Evolutionary conservation across 73 alveolate genomes (phyloP).

Genomic region (Paramecium primaurelia): DNA sequence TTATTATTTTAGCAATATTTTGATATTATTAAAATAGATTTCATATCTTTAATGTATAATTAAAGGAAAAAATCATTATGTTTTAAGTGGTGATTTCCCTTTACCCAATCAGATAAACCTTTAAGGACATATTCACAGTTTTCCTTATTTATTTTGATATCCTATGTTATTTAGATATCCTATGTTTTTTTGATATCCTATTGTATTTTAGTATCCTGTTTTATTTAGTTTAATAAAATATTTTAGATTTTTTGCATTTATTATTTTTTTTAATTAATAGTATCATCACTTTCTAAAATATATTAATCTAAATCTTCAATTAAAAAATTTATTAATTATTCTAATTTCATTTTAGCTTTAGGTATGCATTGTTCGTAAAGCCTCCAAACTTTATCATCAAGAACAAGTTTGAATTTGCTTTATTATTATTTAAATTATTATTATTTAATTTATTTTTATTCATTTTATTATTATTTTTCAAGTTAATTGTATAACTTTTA

Average conservation of each 20-base stretch:
- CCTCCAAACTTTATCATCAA: neutral
- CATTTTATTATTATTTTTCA: neutral
- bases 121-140: neutral
- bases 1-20: neutral
- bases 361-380: neutral
- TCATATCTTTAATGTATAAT: neutral
- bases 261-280: neutral
- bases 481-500: neutral
- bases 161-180: neutral
- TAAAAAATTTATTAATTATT: neutral
- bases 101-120: neutral
- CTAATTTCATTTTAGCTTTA: neutral
- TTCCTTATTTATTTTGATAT: too few species aligned
- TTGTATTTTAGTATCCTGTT: neutral
- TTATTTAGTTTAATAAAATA: neutral
- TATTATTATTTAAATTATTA: too few species aligned
- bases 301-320: neutral
- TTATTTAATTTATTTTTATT: too few species aligned
- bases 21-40: neutral
- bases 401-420: neutral
- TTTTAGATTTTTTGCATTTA: neutral
- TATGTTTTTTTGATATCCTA: too few species aligned
- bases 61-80: neutral
- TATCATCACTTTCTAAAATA: neutral
- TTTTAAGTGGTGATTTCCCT: neutral